Conservation (phyloP, 495 filamentous ascomycete genomes). For the Daldinia vernicosa region DNA sequence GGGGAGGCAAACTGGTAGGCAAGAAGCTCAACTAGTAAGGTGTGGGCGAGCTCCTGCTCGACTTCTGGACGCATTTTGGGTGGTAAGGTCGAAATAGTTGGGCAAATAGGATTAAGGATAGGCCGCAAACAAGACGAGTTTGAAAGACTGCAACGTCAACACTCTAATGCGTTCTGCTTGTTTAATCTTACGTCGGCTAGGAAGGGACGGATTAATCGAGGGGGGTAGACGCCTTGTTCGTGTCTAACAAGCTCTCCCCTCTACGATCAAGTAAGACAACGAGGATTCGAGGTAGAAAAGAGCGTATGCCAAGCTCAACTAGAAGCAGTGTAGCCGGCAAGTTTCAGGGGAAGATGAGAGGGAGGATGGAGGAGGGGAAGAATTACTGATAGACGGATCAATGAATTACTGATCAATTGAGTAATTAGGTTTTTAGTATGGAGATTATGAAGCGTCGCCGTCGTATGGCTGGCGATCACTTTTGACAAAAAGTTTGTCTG, state of each 20-base stretch:
- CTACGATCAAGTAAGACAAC: neutral
- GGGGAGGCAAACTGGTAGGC: slow-evolving; percentile 99
- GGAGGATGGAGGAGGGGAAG: slow-evolving; percentile 1
- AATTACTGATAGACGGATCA: slow-evolving; percentile 21
- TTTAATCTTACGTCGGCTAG: slow-evolving; percentile 12
- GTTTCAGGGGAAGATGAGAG: neutral
- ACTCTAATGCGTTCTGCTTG: slow-evolving; percentile 17
- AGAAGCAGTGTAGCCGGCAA: slow-evolving; percentile 5
- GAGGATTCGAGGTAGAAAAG: slow-evolving; percentile 16
- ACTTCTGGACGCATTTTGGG: slow-evolving; percentile 93
- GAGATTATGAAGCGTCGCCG: slow-evolving; percentile 27
- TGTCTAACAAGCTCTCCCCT: slow-evolving; percentile 1
- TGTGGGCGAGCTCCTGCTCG: slow-evolving; percentile 98
- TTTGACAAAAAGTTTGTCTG: slow-evolving; percentile 22
- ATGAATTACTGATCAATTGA: slow-evolving; percentile 18
- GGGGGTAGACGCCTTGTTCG: slow-evolving; percentile 7
- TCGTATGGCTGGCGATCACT: slow-evolving; percentile 32
- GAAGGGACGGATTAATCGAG: slow-evolving; percentile 1
- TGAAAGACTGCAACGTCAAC: slow-evolving; percentile 17
- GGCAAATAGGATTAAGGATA: slow-evolving; percentile 15
- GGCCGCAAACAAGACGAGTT: slow-evolving; percentile 1
- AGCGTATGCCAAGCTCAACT: slow-evolving; percentile 31
- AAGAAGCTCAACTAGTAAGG: slow-evolving; percentile 95
- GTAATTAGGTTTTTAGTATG: slow-evolving; percentile 21
- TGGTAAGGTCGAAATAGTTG: slow-evolving; percentile 44